Conservation (phyloP, 768 basidiomycete species). For the Podaxis carcinomalis region DNA sequence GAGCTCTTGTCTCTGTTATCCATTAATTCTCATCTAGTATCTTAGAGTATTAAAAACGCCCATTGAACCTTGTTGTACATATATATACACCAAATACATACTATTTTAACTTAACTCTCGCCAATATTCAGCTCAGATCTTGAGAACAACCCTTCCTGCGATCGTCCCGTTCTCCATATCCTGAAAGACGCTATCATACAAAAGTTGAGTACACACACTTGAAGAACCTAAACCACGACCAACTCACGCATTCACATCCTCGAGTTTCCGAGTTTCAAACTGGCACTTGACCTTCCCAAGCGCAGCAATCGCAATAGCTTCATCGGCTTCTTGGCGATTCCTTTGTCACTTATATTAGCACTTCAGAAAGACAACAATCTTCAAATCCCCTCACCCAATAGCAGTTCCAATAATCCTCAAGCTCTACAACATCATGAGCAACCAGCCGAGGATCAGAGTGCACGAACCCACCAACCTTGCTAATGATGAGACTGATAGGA, state of each 20-base stretch:
- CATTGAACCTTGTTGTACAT: neutral
- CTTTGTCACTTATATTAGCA: constrained; percentile 24
- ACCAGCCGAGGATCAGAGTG: neutral
- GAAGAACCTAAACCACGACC: neutral
- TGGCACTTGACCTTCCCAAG: constrained; percentile 64
- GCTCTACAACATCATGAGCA: constrained; percentile 32
- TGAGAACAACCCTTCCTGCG: constrained; percentile 44
- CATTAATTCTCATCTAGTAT: too few relatives aligned
- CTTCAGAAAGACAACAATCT: too few relatives aligned
- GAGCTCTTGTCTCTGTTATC: too few relatives aligned
- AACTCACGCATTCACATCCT: constrained; percentile 49
- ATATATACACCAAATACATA: neutral
- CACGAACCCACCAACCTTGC: neutral
- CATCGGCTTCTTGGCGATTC: constrained; percentile 78
- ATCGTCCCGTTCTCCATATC: constrained; percentile 35
- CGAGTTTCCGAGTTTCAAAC: constrained; percentile 41
- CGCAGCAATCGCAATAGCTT: constrained; percentile 74
- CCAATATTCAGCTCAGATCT: neutral
- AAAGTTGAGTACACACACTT: neutral
- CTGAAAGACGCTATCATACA: constrained; percentile 32
- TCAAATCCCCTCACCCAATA: constrained; percentile 16
- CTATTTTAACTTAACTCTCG: neutral
- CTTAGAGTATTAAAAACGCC: too few relatives aligned
- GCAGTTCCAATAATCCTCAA: constrained; percentile 52
- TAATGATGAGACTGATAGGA: neutral